Conservation (phyloP, 2,329 filamentous ascomycete genomes). For the Pseudodiploospora longispora region DNA sequence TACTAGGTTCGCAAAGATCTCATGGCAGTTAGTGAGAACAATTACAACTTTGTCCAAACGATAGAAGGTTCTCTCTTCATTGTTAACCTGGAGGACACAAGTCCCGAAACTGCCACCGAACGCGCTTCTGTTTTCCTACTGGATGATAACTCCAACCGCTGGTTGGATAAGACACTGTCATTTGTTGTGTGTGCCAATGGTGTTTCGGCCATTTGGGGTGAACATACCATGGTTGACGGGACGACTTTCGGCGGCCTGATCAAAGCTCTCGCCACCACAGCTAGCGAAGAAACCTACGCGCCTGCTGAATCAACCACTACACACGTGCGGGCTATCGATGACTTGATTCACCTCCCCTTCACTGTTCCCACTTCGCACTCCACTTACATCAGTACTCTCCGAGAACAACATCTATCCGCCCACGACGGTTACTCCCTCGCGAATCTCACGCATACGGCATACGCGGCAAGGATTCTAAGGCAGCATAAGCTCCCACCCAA, state of each 20-base stretch:
- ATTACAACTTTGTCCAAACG: slow-evolving; percentile 1
- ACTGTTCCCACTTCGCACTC: no score
- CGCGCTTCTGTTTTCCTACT: background rate
- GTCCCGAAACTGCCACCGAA: slow-evolving; percentile 1
- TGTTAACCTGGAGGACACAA: slow-evolving; percentile 7
- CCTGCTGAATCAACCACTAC: background rate
- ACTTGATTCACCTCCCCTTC: no score
- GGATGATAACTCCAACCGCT: slow-evolving; percentile 8
- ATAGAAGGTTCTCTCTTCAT: slow-evolving; percentile 7
- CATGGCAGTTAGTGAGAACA: background rate
- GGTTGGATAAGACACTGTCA: slow-evolving; percentile 8
- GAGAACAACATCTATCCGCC: background rate
- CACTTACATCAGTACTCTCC: background rate
- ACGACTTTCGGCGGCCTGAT: slow-evolving; percentile 4
- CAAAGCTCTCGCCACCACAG: background rate
- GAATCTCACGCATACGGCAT: slow-evolving; percentile 1
- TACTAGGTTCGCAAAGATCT: background rate
- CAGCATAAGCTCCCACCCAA: slow-evolving; percentile 1
- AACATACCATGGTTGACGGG: slow-evolving; percentile 9
- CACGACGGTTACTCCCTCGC: slow-evolving; percentile 1
- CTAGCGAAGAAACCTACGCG: background rate
- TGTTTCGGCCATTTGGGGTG: slow-evolving; percentile 4
- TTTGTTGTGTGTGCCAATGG: slow-evolving; percentile 9
- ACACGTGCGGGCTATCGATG: no score
- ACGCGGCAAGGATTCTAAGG: background rate